A percentile compares a stretch with the other conserved stretches of the same genome.
Evolutionary conservation across 768 basidiomycete genomes (phyloP).

Genomic region (Ramaria sp.): DNA sequence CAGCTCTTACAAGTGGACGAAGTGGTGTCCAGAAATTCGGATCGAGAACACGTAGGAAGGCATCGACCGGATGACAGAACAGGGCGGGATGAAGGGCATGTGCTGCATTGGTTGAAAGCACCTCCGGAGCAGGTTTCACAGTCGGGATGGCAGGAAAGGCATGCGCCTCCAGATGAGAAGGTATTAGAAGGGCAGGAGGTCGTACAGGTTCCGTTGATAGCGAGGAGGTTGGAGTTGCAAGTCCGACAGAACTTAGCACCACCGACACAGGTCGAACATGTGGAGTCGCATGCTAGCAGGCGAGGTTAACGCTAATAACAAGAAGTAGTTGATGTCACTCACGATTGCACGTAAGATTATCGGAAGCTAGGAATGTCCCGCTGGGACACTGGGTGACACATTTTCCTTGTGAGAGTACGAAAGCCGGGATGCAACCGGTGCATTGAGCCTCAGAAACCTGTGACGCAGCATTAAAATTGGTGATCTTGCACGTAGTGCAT

Average conservation of each 20-base stretch:
- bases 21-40: slow-evolving; percentile 60
- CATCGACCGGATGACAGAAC: slow-evolving; percentile 70
- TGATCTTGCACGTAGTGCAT: slow-evolving; percentile 68
- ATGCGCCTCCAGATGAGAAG: slow-evolving; percentile 54
- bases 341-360: slow-evolving; percentile 70
- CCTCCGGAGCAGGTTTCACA: slow-evolving; percentile 75
- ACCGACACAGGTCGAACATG: slow-evolving; percentile 63
- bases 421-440: slow-evolving; percentile 70
- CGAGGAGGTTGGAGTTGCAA: slow-evolving; percentile 55
- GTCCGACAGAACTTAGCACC: slow-evolving; percentile 62
- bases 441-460: slow-evolving; percentile 58
- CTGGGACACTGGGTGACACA: slow-evolving; percentile 65
- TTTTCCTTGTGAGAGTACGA: slow-evolving; percentile 54
- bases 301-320: slow-evolving; percentile 2
- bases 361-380: slow-evolving; percentile 62
- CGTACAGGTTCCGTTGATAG: slow-evolving; percentile 64
- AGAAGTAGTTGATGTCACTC: slow-evolving; percentile 19
- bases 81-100: slow-evolving; percentile 55
- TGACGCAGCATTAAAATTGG: slow-evolving; percentile 59
- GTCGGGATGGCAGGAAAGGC: slow-evolving; percentile 74
- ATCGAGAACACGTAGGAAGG: slow-evolving; percentile 62
- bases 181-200: slow-evolving; percentile 63
- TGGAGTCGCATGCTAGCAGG: slow-evolving; percentile 50
- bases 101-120: slow-evolving; percentile 68
- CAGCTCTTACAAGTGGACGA: slow-evolving; percentile 58